Base-by-base conservation (phyloP, 2,329 filamentous ascomycete genomes). In the Aureobasidium sp. region DNA sequence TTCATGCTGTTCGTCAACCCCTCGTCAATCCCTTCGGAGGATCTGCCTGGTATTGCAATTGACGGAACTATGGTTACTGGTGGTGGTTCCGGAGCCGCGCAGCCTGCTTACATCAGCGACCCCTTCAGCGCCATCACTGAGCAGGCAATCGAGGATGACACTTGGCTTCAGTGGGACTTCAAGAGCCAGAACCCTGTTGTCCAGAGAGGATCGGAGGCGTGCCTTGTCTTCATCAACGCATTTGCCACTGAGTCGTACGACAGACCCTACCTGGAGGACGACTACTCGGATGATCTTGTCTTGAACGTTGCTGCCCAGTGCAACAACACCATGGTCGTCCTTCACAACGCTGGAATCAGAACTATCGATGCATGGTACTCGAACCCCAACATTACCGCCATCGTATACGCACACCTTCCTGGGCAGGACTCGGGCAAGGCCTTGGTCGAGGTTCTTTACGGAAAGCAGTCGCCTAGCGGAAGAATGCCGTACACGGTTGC, bases 391-490 rank as follows among this genome's bases (percentile, higher is more conserved):
- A 79, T 89, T 36, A 87, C 84, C 0, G 84, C 80, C 1, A 74
- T 89, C 14, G 76, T 89, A 0, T 84, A 84, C 65, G 85, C 83
- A 4, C 85, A 87, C 67, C 74, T 87, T 0, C 85, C 85, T 0
- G 86, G 86, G 0, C 83, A 88, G 67, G 82, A 86, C 61, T 82
- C 81, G 1, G 86, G 86, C 0, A 72, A 74, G 1, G 80, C 83
- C 0, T 67, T 86, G 6, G 79, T 81, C 0, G 77, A 79, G 0
- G 68, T 87, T 8, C 74, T 87, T 0, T 86, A 85, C 66, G 85
- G 84, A 29, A 76, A 81, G 2, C 71, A 76, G 2, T 82, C 80
- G 63, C 80, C 81, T 0, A 85, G 82, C 0, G 85, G 85, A 1
- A 79, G 80, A 61, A 75, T 87, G 0, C 82, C 84, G 0, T 88